Conservation (phyloP, 805 yeast genomes). For the Middelhovenomyces tepae region DNA sequence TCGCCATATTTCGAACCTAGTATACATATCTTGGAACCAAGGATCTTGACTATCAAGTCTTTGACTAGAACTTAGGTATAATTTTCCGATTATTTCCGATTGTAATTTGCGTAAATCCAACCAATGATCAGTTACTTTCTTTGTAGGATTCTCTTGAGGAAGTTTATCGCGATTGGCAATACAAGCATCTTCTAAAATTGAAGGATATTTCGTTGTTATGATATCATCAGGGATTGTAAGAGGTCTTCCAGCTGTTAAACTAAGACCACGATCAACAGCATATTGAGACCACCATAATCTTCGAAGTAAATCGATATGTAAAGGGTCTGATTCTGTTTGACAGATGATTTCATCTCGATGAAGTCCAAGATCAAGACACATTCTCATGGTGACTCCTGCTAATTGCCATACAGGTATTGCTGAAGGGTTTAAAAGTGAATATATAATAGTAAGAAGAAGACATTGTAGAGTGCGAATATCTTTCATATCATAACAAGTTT, state of each 20-base stretch:
- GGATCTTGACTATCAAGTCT: conserved; percentile 5
- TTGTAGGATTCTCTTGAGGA: conserved; percentile 5
- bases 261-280: conserved; percentile 9
- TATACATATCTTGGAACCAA: conserved; percentile 7
- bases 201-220: conserved; percentile 9
- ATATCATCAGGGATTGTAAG: conserved; percentile 6
- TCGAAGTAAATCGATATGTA: conserved; percentile 5
- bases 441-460: conserved; percentile 7
- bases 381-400: conserved; percentile 9
- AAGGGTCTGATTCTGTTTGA: conserved; percentile 1
- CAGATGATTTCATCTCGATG: conserved; percentile 9
- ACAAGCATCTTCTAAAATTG: conserved; percentile 7
- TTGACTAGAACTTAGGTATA: conserved; percentile 6
- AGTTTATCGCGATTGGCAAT: conserved; percentile 5
- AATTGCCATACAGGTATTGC: conserved; percentile 12
- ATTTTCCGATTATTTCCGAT: conserved; percentile 7
- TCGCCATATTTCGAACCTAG: conserved; percentile 7
- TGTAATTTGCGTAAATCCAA: conserved; percentile 8
- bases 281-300: conserved; percentile 11
- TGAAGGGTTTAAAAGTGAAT: conserved; percentile 9
- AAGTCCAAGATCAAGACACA: conserved; percentile 11
- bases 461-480: conserved; percentile 10
- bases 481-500: conserved; percentile 5
- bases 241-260: conserved; percentile 9
- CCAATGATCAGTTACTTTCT: conserved; percentile 10